Base-by-base conservation (phyloP, 2,329 filamentous ascomycete genomes). In the Cladophialophora chaetospira region DNA sequence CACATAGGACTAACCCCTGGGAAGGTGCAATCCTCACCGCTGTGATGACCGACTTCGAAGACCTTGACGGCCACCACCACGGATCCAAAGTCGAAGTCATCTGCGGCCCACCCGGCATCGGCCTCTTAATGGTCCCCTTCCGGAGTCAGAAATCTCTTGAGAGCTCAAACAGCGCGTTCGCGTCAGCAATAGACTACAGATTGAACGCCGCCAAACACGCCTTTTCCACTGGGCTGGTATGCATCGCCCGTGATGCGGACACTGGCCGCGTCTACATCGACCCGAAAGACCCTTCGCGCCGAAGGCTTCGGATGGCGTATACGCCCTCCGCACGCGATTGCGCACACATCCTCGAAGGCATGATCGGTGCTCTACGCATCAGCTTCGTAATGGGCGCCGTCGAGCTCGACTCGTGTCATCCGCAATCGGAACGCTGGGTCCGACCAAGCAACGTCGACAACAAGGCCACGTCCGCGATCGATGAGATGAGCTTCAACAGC, bases 11-110 rank as follows among this genome's bases (percentile, higher is more conserved):
- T n/a, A 55, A 67, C 28, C 74, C 71, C 1, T 78, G 79, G 79
- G 78, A 65, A 31, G 63, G 91, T 13, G 82, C 85, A 1, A 92
- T 92, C 65, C 82, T 97, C 57, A 97, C 92, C 0, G 82, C 84
- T 3, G 86, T 92, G 15, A 87, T 89, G 62, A 83, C 80, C 40
- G 85, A 88, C 52, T 90, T 92, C 65, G 88, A 95, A 63, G 88
- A 97, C 65, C 78, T 92, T 0, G 91, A 96, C 69, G 83, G 83
- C 4, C 79, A 85, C 38, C 90, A 91, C 55, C 90, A 97, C 66
- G 93, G 93, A 35, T 80, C 81, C 46, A 96, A 95, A 71, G 77
- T 97, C 25, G 91, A 97, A 76, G 79, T 85, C 8, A 83, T 83
- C 15, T 63, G 55, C 44, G 31, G 49, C 21, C 48, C 51, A 2